Percentiles rank a stretch among this genome's conserved stretches.
Evolutionary conservation across 768 basidiomycete species (phyloP).

Genomic region (Suillus americanus): DNA sequence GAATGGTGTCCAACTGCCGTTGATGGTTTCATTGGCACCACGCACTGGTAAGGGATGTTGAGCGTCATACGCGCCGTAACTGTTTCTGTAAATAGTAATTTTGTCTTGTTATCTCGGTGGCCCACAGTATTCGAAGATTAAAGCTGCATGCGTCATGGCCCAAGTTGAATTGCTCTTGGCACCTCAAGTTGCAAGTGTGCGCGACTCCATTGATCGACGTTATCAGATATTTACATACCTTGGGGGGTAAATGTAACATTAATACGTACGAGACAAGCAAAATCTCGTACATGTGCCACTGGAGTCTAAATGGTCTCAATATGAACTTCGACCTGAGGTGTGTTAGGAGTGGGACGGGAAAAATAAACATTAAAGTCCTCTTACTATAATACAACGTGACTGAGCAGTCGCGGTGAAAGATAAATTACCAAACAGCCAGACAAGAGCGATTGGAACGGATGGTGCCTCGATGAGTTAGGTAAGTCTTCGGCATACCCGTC

Average conservation of each 20-base stretch:
- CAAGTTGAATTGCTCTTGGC: background rate
- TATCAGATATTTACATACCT: background rate
- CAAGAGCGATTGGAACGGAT: background rate
- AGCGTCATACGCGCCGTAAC: background rate
- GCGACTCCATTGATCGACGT: background rate
- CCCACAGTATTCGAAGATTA: background rate
- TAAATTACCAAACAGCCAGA: background rate
- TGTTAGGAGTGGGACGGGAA: background rate
- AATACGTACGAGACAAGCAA: background rate
- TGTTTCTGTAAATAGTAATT: background rate
- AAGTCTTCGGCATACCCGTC: background rate
- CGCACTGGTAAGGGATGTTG: slow-evolving; percentile 4
- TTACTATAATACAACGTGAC: background rate
- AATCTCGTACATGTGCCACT: background rate
- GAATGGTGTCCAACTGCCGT: slow-evolving; percentile 33
- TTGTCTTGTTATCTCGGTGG: background rate
- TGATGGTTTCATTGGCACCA: slow-evolving; percentile 24
- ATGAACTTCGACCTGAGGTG: too few species aligned
- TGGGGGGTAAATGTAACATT: background rate
- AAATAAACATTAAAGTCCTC: background rate
- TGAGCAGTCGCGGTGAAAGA: background rate
- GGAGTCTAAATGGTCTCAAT: too few species aligned
- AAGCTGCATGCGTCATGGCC: background rate
- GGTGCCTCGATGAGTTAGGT: background rate
- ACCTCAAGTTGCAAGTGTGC: background rate